Evolutionary conservation across 805 yeast genomes (phyloP), one percentile per base, ranked within the genome.

Genomic region (Isabelozyma pseudorhagii): DNA sequence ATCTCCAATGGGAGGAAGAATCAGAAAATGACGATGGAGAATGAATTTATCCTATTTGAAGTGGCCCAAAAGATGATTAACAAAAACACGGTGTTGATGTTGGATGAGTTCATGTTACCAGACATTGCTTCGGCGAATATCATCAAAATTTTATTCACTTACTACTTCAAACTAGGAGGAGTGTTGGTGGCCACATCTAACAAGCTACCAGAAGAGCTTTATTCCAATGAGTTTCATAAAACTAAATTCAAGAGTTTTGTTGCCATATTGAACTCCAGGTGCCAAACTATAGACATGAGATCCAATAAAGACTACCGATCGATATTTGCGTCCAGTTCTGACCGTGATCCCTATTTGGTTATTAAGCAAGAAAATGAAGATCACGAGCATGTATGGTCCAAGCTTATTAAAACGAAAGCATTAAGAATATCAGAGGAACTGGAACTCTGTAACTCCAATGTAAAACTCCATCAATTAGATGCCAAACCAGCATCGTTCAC

Each of bases 91-190:
- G 70, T 86, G 11, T 63, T 86, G 51, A 71, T 85, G 63, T 64
- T 86, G 40, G 92, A 86, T 61, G 92, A 87, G 62, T 86, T 86
- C 66, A 84, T 85, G 87, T 61, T 86, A 29, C 92, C 92, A 0
- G 92, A 86, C 60, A 74, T 87, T 38, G 88, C 90, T 0, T 78
- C 87, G 18, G 91, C 89, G 1, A 85, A 84, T 57, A 83, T 86
- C 38, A 69, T 86, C 49, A 81, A 83, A 61, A 73, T 83, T 11
- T 64, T 86, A 45, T 84, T 86, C 64, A 82, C 86, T 0, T 84
- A 80, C 61, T 86, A 80, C 66, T 85, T 86, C 71, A 84, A 82
- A 56, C 62, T 86, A 10, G 92, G 92, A 3, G 92, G 92, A 4
- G 88, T 86, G 0, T 64, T 86, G 42, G 85, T 86, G 18, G 89